phyloP scores from a whole-genome alignment of 208 protist genomes.

The Leishmania amazonensis region DNA sequence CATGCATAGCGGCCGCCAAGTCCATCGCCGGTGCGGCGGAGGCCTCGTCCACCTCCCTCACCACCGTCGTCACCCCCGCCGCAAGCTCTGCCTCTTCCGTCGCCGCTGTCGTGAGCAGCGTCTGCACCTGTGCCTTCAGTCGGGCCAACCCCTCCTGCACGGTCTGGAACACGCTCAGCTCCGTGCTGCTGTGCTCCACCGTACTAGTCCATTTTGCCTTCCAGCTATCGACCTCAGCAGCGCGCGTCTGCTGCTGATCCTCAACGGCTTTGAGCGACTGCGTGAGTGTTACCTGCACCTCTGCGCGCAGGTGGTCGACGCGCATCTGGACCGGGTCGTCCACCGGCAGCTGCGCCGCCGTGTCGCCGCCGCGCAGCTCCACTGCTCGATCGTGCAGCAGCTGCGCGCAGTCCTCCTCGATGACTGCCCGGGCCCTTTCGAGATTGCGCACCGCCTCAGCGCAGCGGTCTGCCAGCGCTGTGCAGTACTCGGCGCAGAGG shows the following conservation, averaged over 20 bases:
- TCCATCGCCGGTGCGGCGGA: constrained; percentile 19
- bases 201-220: constrained; percentile 33
- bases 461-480: constrained; percentile 46
- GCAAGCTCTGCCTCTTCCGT: constrained; percentile 54
- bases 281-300: constrained; percentile 20
- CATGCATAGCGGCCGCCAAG: constrained; percentile 34
- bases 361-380: constrained; percentile 29
- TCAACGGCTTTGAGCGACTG: constrained; percentile 28
- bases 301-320: constrained; percentile 19
- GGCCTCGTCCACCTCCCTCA: constrained; percentile 26
- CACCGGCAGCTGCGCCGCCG: not conserved
- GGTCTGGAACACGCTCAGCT: constrained; percentile 56
- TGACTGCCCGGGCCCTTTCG: constrained; percentile 17
- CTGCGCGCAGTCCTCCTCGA: constrained; percentile 33
- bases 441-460: constrained; percentile 25
- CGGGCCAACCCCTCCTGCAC: constrained; percentile 68
- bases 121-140: constrained; percentile 75
- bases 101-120: constrained; percentile 50
- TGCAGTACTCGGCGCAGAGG: constrained; percentile 45
- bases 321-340: constrained; percentile 32
- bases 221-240: constrained; percentile 40
- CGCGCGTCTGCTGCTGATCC: constrained; percentile 44
- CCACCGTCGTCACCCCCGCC: constrained; percentile 22
- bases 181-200: constrained; percentile 57
- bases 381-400: constrained; percentile 25